Evolutionary conservation across 306 rosid genomes (phyloP).

Genomic region (Pyrus pyrifolia): DNA sequence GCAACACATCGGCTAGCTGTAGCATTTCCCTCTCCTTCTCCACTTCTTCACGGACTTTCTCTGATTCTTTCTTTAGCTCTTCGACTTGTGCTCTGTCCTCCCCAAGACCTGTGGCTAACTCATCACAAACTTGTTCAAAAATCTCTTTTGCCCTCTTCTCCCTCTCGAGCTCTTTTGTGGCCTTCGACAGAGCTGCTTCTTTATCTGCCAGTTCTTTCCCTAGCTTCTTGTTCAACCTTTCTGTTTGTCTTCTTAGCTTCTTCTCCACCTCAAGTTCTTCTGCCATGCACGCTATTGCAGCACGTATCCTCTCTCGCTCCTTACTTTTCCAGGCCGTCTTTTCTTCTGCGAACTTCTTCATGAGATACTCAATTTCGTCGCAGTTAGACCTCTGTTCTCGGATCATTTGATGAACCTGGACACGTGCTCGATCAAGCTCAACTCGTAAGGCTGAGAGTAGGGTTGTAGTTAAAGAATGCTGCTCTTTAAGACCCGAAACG

Average conservation of each 20-base stretch:
- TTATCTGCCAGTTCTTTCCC: constrained; percentile 63
- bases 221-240: constrained; percentile 69
- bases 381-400: constrained; percentile 43
- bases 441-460: constrained; percentile 49
- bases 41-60: constrained; percentile 63
- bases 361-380: constrained; percentile 40
- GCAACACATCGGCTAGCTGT: constrained; percentile 73
- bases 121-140: constrained; percentile 75
- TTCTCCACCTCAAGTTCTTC: constrained; percentile 77
- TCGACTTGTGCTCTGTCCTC: constrained; percentile 79
- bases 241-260: constrained; percentile 71
- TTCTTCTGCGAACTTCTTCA: constrained; percentile 62
- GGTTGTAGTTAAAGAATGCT: constrained; percentile 44
- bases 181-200: constrained; percentile 46
- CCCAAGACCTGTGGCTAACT: constrained; percentile 68
- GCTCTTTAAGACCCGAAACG: constrained; percentile 43
- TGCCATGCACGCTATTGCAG: constrained; percentile 41
- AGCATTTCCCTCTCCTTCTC: constrained; percentile 95
- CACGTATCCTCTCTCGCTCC: constrained; percentile 56
- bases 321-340: constrained; percentile 69
- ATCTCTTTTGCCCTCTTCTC: constrained; percentile 84
- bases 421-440: constrained; percentile 61
- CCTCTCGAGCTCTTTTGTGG: constrained; percentile 58
- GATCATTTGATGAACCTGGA: constrained; percentile 49
- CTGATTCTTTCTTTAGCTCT: constrained; percentile 74